Conservation (phyloP, 768 basidiomycete genomes). For the Podaxis sp. region DNA sequence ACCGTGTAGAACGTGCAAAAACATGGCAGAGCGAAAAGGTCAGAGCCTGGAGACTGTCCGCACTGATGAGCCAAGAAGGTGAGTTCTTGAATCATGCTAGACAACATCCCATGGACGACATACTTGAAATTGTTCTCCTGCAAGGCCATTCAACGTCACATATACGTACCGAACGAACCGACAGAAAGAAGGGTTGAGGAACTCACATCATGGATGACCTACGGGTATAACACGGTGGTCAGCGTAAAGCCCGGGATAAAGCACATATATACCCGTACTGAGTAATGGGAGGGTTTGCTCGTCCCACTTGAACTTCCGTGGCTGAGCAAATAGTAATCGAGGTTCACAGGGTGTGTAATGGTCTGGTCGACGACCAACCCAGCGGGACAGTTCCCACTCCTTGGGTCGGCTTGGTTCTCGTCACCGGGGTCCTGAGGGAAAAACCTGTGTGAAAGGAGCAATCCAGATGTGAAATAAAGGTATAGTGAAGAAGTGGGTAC, state of each 20-base stretch:
- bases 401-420: constrained; percentile 37
- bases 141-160: background rate
- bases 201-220: constrained; percentile 46
- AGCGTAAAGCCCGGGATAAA: background rate
- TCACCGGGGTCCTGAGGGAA: constrained; percentile 31
- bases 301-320: constrained; percentile 80
- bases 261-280: constrained; percentile 27
- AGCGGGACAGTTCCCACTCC: constrained; percentile 71
- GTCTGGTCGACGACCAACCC: constrained; percentile 78
- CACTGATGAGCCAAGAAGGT: constrained; percentile 28
- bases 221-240: background rate
- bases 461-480: background rate
- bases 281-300: constrained; percentile 52
- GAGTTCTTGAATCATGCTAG: background rate
- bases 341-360: constrained; percentile 68
- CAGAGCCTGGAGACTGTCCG: constrained; percentile 68
- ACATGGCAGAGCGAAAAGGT: constrained; percentile 77
- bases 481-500: constrained; percentile 10
- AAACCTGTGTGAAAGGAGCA: constrained; percentile 24
- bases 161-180: background rate
- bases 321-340: constrained; percentile 76
- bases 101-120: constrained; percentile 15
- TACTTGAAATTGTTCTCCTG: constrained; percentile 61
- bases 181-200: background rate
- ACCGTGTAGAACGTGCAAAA: constrained; percentile 78